These are phyloP conservation scores for Reticulascus tulasneorum DNA, from an alignment of 2,329 filamentous ascomycete species.

Conservation along the genomic window DNA sequence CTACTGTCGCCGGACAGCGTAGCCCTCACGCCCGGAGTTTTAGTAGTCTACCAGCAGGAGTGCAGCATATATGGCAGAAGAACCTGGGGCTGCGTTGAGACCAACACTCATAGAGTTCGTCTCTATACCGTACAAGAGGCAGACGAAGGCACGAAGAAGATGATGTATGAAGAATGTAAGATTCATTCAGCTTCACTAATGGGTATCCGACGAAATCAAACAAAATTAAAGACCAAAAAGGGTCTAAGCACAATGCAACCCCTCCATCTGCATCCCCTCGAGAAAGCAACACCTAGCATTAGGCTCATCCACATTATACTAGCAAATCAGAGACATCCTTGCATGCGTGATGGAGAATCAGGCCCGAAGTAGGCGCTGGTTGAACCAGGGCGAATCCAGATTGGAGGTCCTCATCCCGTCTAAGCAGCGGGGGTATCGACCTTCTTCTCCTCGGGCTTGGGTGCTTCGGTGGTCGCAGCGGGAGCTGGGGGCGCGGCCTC, in stretches of 20 bases:
- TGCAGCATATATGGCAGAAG: no score
- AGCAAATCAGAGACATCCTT: no score
- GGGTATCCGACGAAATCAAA: constrained; percentile 15
- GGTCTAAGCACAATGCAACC: constrained; percentile 1
- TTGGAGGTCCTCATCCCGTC: constrained; percentile 1
- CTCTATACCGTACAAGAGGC: no score
- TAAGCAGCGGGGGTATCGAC: constrained; percentile 17
- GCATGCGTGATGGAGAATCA: no score
- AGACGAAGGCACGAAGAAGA: neutral
- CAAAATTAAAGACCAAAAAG: constrained; percentile 8
- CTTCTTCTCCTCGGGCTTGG: constrained; percentile 21
- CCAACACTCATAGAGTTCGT: no score
- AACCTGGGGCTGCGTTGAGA: no score
- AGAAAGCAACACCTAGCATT: neutral
- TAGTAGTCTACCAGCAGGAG: no score
- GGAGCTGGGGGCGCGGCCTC: constrained; percentile 24
- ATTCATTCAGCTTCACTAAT: constrained; percentile 10
- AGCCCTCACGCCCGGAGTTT: neutral
- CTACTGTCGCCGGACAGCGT: constrained; percentile 1
- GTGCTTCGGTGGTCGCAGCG: constrained; percentile 14
- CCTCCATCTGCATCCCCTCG: neutral
- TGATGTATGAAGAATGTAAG: constrained; percentile 3
- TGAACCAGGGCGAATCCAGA: no score
- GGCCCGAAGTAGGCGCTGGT: no score
- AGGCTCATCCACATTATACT: no score